Percentiles rank a stretch among this genome's conserved stretches.
phyloP scores from a whole-genome alignment of 192 early-diverging fungal species.

The Coemansia sp. region DNA sequence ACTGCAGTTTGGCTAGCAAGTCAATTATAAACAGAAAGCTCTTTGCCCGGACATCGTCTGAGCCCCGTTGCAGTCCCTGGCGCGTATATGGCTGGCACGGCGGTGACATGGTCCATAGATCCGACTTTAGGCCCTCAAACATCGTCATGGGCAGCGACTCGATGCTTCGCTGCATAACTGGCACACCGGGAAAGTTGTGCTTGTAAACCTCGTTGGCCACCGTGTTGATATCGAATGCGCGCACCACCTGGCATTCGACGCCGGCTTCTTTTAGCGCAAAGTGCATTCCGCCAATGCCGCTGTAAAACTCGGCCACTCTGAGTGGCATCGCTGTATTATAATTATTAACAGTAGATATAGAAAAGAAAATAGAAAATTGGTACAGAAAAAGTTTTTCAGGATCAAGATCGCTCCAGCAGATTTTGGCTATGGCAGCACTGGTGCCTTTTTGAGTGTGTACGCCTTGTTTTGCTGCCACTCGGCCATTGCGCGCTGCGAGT shows the following conservation, averaged over 20 bases:
- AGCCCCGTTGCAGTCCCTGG: slow-evolving; percentile 68
- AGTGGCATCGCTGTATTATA: slow-evolving; percentile 17
- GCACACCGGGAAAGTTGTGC: slow-evolving; percentile 60
- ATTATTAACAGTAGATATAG: background rate
- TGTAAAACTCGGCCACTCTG: slow-evolving; percentile 56
- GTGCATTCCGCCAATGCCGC: slow-evolving; percentile 65
- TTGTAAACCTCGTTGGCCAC: slow-evolving; percentile 79
- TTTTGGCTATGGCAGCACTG: slow-evolving; percentile 12
- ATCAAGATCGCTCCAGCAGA: background rate
- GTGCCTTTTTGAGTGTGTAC: slow-evolving; percentile 30
- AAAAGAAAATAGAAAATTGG: background rate
- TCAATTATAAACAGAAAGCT: slow-evolving; percentile 73
- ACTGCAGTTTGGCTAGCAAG: slow-evolving; percentile 57
- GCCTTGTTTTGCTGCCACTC: slow-evolving; percentile 46
- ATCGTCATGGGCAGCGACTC: slow-evolving; percentile 60
- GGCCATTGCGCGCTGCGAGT: slow-evolving; percentile 31
- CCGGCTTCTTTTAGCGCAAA: slow-evolving; percentile 71
- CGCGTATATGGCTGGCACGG: slow-evolving; percentile 83
- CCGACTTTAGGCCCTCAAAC: slow-evolving; percentile 63
- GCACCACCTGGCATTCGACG: slow-evolving; percentile 63
- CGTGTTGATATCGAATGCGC: slow-evolving; percentile 94
- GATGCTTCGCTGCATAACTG: slow-evolving; percentile 58
- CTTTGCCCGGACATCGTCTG: slow-evolving; percentile 68
- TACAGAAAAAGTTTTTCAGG: slow-evolving; percentile 4
- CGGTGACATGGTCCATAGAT: slow-evolving; percentile 81